Base-by-base conservation (phyloP, 177 flowering plant genomes). In the Vitis hybrid region DNA sequence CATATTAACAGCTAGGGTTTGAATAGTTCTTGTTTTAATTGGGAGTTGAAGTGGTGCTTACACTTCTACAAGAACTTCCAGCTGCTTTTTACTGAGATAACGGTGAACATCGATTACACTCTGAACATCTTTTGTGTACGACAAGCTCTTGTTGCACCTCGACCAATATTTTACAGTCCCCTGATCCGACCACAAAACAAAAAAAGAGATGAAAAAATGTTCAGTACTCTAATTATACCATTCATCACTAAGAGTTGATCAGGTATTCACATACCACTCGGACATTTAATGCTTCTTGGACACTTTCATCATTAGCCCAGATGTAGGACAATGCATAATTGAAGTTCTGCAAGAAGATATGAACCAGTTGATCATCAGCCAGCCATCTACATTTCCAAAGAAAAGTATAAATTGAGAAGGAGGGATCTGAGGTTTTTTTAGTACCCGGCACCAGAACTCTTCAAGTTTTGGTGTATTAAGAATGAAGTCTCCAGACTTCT, bases 231-330 rank as follows among this genome's bases (percentile, higher is more conserved):
- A 7, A 9, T 18, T 18, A 18, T 10, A 30, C 1, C 7, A 30
- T 60, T 60, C 10, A 45, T 49, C 30, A 0, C 30, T 26, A 0
- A 26, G 30, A 26, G 30, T 26, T 26, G 30, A 26, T 26, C 4
- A 26, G 30, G 30, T 11, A 34, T 60, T 5, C 19, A 45, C 17
- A 5, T 66, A 77, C 80, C 74, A 45, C 40, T 26, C 77, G 64
- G 12, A 77, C 63, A 49, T 73, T 60, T 14, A 77, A 63, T 13
- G 80, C 80, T 2, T 73, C 75, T 52, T 62, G 69, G 17, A 77
- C 80, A 4, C 59, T n/a, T 32, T 40, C 21, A 59, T 73, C 76
- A 60, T 77, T 77, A 40, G 76, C 60, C 80, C 80, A 77, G 9
- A 17, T 62, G 13, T 70, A 50, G 15, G 80, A 6, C 12, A 77